Evolutionary conservation across 2,329 filamentous ascomycete species (phyloP), one percentile per base, ranked within the genome.

Genomic region (Diaporthe aspalathi): DNA sequence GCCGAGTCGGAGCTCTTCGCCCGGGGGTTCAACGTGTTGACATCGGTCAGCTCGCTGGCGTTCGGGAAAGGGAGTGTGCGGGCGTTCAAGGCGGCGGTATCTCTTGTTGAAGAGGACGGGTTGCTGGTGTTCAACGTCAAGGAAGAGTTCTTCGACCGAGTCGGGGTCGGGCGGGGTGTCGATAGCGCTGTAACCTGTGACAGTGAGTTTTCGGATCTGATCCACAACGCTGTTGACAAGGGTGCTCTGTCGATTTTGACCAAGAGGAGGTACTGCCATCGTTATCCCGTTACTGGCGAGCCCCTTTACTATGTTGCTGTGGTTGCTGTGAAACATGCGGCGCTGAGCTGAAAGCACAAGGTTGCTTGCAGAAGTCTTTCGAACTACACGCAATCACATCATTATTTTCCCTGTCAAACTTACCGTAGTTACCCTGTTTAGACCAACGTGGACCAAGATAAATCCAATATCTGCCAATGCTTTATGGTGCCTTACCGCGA

Each of bases 181-280:
- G n/a, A 27, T 1, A 27, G 27, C 4, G 14, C 7, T 1, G 43
- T 11, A 1, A 20, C 29, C 5, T 7, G 27, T 47, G 17, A 20
- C 17, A 38, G 29, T 35, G 40, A 7, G 14, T 70, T 70, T 9
- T 54, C 50, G 5, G 38, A 29, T 7, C 49, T 70, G 17, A 14
- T 67, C 16, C 24, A 22, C 3, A 14, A 38, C 6, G 53, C 62
- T 20, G 63, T 67, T 9, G 63, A 35, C 1, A 29, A 38, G 3
- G 62, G 27, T 8, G 32, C 3, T 3, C 20, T 67, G 27, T 40
- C 29, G 2, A 62, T 67, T 29, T 29, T 67, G 47, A 53, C 32
- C n/a, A 52, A 32, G 4, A 67, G 40, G 45, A 71, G 40, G 11
- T 71, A 71, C 22, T 67, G 52, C 29, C 69, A 71, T 52, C 69